These are phyloP conservation scores for Herpetomonas tarakana DNA, from an alignment of 208 protist genomes.

Conservation along the genomic window DNA sequence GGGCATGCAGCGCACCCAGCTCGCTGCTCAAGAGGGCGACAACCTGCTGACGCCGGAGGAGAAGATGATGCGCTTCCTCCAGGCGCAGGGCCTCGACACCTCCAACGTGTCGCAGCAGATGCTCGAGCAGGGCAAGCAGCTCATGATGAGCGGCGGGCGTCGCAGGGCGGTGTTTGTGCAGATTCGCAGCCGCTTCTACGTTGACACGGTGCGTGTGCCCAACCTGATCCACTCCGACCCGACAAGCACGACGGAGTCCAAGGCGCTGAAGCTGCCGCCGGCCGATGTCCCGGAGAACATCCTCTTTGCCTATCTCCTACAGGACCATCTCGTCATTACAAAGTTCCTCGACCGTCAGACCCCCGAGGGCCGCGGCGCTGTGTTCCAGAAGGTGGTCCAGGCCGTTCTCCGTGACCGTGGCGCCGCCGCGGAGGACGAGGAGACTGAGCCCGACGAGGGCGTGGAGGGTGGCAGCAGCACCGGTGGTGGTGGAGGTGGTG, in stretches of 20 bases:
- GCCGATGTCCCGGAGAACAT: slow-evolving; percentile 68
- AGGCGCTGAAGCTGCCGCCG: slow-evolving; percentile 60
- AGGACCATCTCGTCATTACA: slow-evolving; percentile 42
- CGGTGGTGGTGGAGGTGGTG: no score
- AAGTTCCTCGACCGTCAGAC: slow-evolving; percentile 18
- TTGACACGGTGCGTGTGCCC: slow-evolving; percentile 67
- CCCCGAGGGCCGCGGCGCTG: slow-evolving; percentile 8
- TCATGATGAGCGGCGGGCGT: slow-evolving; percentile 60
- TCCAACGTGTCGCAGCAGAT: slow-evolving; percentile 29
- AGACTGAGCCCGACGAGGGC: neutral
- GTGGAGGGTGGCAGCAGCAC: no score
- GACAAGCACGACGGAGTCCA: slow-evolving; percentile 57
- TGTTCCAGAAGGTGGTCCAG: slow-evolving; percentile 36
- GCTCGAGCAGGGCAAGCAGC: slow-evolving; percentile 61
- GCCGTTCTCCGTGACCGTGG: slow-evolving; percentile 37
- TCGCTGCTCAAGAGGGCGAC: slow-evolving; percentile 55
- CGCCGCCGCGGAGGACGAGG: slow-evolving; percentile 4
- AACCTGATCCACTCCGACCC: slow-evolving; percentile 60
- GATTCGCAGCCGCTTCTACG: slow-evolving; percentile 57
- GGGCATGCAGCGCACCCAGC: slow-evolving; percentile 79
- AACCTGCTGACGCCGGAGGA: slow-evolving; percentile 60
- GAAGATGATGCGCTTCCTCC: slow-evolving; percentile 71
- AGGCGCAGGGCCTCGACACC: slow-evolving; percentile 81
- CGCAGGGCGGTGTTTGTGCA: slow-evolving; percentile 80
- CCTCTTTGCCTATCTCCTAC: slow-evolving; percentile 57